Evolutionary conservation across 805 yeast species (phyloP), one percentile per base, ranked within the genome.

Genomic region (Candida ponderosae): DNA sequence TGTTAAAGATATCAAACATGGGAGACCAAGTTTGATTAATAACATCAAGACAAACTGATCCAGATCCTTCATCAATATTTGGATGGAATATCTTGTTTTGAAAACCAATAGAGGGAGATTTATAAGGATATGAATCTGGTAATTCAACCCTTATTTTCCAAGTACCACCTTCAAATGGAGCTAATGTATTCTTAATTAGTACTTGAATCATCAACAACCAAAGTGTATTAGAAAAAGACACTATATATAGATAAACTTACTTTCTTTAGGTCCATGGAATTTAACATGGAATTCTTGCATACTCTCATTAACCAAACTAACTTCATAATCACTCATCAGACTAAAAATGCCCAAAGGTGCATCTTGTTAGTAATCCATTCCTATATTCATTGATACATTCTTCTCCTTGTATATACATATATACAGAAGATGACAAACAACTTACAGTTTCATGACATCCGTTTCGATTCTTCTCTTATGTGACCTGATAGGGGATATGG

Each of bases 1-100:
- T 84, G 56, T 93, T 93, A 46, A 80, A 67, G 46, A 93, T 72
- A 38, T 93, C 97, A 66, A 88, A 90, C 87, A 90, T 84, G 2
- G 98, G 97, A 31, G 95, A 84, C 98, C 98, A 90, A 1, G 97
- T 87, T 55, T 90, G 96, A 57, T 90, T 90, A 45, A 90, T 89
- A 15, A 93, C 97, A 57, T 90, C 97, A 35, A 90, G 74, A 60
- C 98, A 90, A 6, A 90, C 96, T 0, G 94, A 79, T 0, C 98
- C 98, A 14, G 77, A 79, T 20, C 77, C 70, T 56, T 88, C 94
- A 56, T 90, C 98, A 43, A 90, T 88, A 54, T 90, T 90, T 6
- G 98, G 98, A 57, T 90, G 98, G 62, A 77, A 89, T 16, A 93
- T 90, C 54, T 81, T 83, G 61, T 89, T 93, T 36, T 77, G 77